Evolutionary conservation across 2,329 filamentous ascomycete species (phyloP), one percentile per base, ranked within the genome.

Genomic region (Ophiocordyceps camponoti-floridani): DNA sequence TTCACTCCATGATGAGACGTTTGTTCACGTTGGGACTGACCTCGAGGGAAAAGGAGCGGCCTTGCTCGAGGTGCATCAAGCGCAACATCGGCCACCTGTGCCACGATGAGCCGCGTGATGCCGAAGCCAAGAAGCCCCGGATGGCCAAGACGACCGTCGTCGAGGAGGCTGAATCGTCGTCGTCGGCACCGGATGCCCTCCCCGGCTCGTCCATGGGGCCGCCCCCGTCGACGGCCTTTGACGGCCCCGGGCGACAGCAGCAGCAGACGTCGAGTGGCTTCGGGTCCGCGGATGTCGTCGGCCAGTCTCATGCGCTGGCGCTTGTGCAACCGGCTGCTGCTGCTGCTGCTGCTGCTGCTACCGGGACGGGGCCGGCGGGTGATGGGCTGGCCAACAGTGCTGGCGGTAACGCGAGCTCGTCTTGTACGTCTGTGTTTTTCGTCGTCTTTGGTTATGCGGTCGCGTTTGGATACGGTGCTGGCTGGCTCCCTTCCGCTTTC

Each of bases 41-140:
- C 46, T 42, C 7, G 13, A 46, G 47, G 53, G 48, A 45, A 53
- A 63, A 93, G 86, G 86, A 94, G 69, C 82, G 91, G 61, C 91
- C 91, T 57, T 98, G 91, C 74, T 89, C 86, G 56, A 78, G 91
- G 66, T 98, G 91, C 70, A 85, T 96, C 66, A 98, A 96, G 68
- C 82, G 91, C 58, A 94, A 94, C 67, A 98, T 98, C 62, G 91
- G 89, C 56, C 91, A 98, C 65, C 74, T 98, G 52, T 98, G 91
- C 65, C 91, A 95, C 68, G 91, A 98, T 65, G 91, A 96, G 65
- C 89, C 88, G 53, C 81, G 89, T 62, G 89, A 98, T 58, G 70
- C 79, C 53, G 76, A 79, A 49, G 63, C 81, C 48, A 94, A 91
- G 65, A 89, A 88, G 64, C 66, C 74, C 54, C 94, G 89, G 66